Evolutionary conservation across 352 stramenopile species (phyloP).

Genomic region (Phytophthora pini): DNA sequence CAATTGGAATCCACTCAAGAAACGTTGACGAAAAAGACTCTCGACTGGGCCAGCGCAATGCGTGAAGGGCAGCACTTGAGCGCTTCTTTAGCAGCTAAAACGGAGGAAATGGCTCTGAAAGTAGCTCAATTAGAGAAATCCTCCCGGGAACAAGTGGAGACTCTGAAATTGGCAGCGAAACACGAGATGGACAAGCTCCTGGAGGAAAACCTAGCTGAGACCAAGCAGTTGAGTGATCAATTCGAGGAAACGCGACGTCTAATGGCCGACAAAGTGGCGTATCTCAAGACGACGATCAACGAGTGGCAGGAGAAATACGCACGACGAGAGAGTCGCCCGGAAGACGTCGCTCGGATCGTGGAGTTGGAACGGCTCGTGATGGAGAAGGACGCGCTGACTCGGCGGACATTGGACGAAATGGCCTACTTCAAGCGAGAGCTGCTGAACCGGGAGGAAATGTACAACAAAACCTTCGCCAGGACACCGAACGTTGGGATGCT

Average conservation of each 20-base stretch:
- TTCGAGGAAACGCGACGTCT: constrained; percentile 68
- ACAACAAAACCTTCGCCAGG: constrained; percentile 93
- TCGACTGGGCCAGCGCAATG: constrained; percentile 37
- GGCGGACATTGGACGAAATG: constrained; percentile 88
- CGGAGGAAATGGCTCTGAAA: constrained; percentile 41
- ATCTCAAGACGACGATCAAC: constrained; percentile 47
- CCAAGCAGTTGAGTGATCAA: constrained; percentile 66
- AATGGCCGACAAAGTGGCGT: constrained; percentile 58
- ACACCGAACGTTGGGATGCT: constrained; percentile 90
- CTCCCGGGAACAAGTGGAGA: constrained; percentile 58
- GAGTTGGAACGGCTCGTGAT: constrained; percentile 66
- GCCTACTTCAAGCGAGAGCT: constrained; percentile 94
- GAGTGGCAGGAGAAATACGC: constrained; percentile 73
- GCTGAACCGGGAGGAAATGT: constrained; percentile 93
- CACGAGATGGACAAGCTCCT: constrained; percentile 71
- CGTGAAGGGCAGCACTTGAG: constrained; percentile 40
- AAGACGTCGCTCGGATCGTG: constrained; percentile 86
- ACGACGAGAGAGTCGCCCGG: constrained; percentile 63
- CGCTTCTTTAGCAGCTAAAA: constrained; percentile 41
- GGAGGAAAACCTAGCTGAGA: constrained; percentile 76
- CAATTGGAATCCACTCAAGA: constrained; percentile 32
- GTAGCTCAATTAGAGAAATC: constrained; percentile 42
- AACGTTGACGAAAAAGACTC: constrained; percentile 36
- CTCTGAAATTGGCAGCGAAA: constrained; percentile 61
- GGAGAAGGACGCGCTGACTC: constrained; percentile 77